Evolutionary conservation across 768 basidiomycete species (phyloP), one percentile per base, ranked within the genome.

Genomic region (Serendipita indica): DNA sequence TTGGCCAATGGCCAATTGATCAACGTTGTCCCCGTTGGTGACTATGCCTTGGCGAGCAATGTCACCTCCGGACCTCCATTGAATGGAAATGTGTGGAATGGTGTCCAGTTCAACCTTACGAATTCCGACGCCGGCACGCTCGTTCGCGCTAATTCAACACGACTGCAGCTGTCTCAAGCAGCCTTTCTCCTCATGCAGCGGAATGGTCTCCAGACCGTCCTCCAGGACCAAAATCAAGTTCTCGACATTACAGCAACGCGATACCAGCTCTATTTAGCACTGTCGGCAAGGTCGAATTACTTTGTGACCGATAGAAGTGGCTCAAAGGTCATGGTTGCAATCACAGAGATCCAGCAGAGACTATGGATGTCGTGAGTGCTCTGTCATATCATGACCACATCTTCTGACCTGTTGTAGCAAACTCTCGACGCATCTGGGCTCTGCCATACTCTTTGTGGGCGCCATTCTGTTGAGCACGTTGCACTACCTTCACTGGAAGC

Each of bases 341-440:
- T 54, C 30, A 25, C 30, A 7, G 49, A 54, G 30, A 32, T 54
- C 22, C 49, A 54, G 30, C 16, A 54, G 30, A 25, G 49, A 2
- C n/a, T 54, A 54, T 54, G 49, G 49, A 22, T 54, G 49, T 18
- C 49, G 49, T 54, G 30, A 18, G 49, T 54, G 30, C 22, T 27
- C 7, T 54, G 7, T 3, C 16, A 7, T 18, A 27, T 27, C 22
- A 1, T 7, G 5, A 5, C 41, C 16, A 5, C 7, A n/a, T 25
- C 41, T 43, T 43, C n/a, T 27, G 20, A 27, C 7, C 22, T 30
- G 35, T 10, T 16, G 25, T 27, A 54, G 49, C 30, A 32, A n/a
- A 28, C 30, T 54, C 20, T 25, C 49, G 20, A 54, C 49, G 3
- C 49, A 54, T 27, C 22, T 32, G 3, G 30, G 20, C 20, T 6